phyloP scores from a whole-genome alignment of 352 stramenopile species.

The Aphanomyces cochlioides region DNA sequence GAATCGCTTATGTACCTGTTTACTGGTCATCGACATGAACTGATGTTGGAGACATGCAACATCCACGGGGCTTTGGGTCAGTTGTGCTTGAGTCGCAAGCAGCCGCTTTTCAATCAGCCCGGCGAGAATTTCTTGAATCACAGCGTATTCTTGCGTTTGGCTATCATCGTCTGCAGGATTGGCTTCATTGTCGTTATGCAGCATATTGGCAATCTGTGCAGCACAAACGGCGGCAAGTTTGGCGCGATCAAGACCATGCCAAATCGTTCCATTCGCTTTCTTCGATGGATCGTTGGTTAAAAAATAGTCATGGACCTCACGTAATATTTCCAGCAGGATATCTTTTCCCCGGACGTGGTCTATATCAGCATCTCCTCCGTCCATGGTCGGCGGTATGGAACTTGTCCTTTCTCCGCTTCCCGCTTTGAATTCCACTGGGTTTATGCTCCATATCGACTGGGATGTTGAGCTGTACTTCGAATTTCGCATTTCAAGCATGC shows the following conservation, averaged over 20 bases:
- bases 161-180: slow-evolving; percentile 22
- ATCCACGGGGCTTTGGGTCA: slow-evolving; percentile 17
- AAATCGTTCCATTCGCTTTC: background rate
- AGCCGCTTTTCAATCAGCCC: slow-evolving; percentile 24
- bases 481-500: too few relatives aligned
- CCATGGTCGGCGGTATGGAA: too few relatives aligned
- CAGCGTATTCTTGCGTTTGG: slow-evolving; percentile 19
- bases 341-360: background rate
- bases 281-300: slow-evolving; percentile 7
- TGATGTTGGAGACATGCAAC: slow-evolving; percentile 22
- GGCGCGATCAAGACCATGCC: slow-evolving; percentile 13
- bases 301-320: slow-evolving; percentile 17
- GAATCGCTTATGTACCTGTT: slow-evolving; percentile 14
- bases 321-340: slow-evolving; percentile 28
- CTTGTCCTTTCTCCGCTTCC: too few relatives aligned
- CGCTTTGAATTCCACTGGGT: too few relatives aligned
- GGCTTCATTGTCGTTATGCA: slow-evolving; percentile 1
- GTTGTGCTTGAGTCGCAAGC: background rate
- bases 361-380: too few relatives aligned
- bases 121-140: slow-evolving; percentile 20
- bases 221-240: slow-evolving; percentile 9
- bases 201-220: slow-evolving; percentile 3
- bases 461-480: too few relatives aligned
- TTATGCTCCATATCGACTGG: too few relatives aligned
- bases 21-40: slow-evolving; percentile 22